Evolutionary conservation across 805 yeast species (phyloP), one percentile per base, ranked within the genome.

Genomic region (Wickerhamiella brachini): DNA sequence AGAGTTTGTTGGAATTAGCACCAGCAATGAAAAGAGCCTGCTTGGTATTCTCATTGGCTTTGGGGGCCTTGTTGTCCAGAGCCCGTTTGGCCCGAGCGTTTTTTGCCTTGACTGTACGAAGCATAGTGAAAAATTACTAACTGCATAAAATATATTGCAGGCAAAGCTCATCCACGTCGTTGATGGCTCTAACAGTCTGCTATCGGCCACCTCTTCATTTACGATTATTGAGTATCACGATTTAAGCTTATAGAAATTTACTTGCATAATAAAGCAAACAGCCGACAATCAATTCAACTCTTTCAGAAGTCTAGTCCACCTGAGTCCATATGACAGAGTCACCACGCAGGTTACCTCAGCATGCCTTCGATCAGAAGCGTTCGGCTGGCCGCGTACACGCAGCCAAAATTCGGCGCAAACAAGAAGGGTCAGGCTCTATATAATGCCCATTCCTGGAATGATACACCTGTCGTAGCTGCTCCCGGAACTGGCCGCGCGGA

Each of bases 41-140:
- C 68, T 93, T 93, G 55, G 83, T 80, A 67, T 93, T 89, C 67
- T 93, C 98, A 8, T 83, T 83, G 46, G 87, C 67, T 69, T 88
- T 90, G 49, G 97, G 79, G 61, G 88, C 95, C 60, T 80, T 83
- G 62, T 84, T 83, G 56, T 88, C 95, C 56, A 89, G 65, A 6
- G 95, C 97, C 68, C 98, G 80, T 72, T 93, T 93, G 51, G 96
- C 79, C 64, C 97, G 87, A 50, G 95, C 95, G 64, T 83, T 93
- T 71, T 88, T 89, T 38, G 98, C 97, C 59, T 87, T 83, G 24
- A 45, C 82, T 71, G 45, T 74, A 65, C 74, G 76, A 68, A 54
- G 59, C 59, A 59, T 55, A 37, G 18, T 37, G 41, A 37, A 37
- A 37, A 37, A 37, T 37, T 37, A 37, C 41, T 37, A 37, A 37